Conservation (phyloP, 192 early-diverging fungal genomes). For the Podochytrium sp. region DNA sequence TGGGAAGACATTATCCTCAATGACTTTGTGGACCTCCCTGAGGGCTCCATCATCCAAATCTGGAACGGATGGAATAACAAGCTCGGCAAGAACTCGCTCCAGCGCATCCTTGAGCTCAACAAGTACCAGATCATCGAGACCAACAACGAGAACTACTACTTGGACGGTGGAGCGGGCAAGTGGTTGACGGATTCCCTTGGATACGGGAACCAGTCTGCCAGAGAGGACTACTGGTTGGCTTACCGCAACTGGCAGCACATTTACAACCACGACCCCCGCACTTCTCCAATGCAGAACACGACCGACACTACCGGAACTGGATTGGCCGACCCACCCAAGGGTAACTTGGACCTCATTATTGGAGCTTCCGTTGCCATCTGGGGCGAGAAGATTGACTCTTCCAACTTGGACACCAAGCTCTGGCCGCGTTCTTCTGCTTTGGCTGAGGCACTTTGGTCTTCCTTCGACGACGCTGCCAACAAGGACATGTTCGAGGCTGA, state of each 20-base stretch:
- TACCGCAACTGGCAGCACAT: slow-evolving; percentile 19
- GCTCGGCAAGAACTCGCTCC: neutral
- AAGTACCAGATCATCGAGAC: slow-evolving; percentile 17
- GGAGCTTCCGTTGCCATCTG: slow-evolving; percentile 17
- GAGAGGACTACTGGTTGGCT: slow-evolving; percentile 4
- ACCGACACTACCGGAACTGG: neutral
- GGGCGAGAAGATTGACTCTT: slow-evolving; percentile 14
- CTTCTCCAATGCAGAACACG: neutral
- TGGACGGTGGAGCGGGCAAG: slow-evolving; percentile 19
- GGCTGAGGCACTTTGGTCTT: slow-evolving; percentile 21
- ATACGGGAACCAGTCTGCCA: neutral
- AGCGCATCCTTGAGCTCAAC: neutral
- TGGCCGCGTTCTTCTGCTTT: slow-evolving; percentile 24
- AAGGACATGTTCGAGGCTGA: slow-evolving; percentile 18
- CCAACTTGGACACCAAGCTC: slow-evolving; percentile 22
- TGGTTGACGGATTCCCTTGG: slow-evolving; percentile 10
- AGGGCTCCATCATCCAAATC: slow-evolving; percentile 8
- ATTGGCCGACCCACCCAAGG: neutral
- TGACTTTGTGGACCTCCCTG: neutral
- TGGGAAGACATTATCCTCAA: slow-evolving; percentile 28
- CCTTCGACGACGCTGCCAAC: slow-evolving; percentile 5
- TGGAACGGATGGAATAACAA: slow-evolving; percentile 11
- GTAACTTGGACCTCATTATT: neutral
- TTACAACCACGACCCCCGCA: slow-evolving; percentile 14
- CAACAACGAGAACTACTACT: slow-evolving; percentile 2